Base-by-base conservation (phyloP, 495 filamentous ascomycete species). In the Xylaria venustula region DNA sequence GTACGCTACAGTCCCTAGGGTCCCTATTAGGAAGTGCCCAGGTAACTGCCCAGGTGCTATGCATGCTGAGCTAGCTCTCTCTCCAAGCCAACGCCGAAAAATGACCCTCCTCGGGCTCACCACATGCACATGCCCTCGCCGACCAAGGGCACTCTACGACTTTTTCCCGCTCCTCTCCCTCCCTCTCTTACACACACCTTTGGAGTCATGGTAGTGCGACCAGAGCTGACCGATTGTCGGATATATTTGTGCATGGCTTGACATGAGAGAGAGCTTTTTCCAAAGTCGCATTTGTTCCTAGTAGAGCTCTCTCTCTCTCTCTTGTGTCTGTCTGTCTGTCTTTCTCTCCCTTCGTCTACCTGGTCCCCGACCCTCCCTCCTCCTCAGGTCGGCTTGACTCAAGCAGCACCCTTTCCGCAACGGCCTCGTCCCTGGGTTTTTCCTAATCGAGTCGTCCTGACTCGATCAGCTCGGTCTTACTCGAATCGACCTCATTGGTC, bases 181-280 rank as follows among this genome's bases (percentile, higher is more conserved):
- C 50, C 58, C 63, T 63, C 54, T 60, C 40, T 62, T 46, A 9
- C 28, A 12, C 20, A n/a, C 42, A 19, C 32, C 44, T 48, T 40
- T 36, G 41, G 30, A 67, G 69, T 66, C 69, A 71, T 71, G 69
- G 64, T 66, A 58, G 32, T 61, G 36, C 56, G 30, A 49, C 42
- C 36, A 54, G 40, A 36, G 41, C 61, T 46, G 55, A 63, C 64
- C 64, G 65, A 71, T 66, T 61, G 61, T 63, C 40, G 60, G 64
- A 62, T 69, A 62, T 63, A 67, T 49, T 64, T 49, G 54, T 51
- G 42, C 64, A 34, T 66, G 45, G 63, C 56, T 59, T 67, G 49
- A 60, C 54, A 49, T 69, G 67, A 52, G 61, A 54, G 63, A 45
- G 54, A 52, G 53, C 34, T 57, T 19, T 26, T n/a, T 25, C 28